phyloP scores from a whole-genome alignment of 1,284 basidiomycete species.

The Wallemia mellicola region DNA sequence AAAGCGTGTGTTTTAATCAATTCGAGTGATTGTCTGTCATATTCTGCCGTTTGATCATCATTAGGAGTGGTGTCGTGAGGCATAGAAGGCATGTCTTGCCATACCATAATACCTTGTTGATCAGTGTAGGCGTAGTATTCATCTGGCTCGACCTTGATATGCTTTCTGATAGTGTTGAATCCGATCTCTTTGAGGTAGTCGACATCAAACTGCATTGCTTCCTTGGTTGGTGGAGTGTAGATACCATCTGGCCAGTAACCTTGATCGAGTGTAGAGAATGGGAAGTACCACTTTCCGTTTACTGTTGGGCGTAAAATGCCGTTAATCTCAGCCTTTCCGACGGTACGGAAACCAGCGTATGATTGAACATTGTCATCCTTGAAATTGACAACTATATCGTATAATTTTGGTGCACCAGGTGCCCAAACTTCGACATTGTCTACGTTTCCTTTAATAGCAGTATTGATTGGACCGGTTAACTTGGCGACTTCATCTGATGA shows the following conservation, averaged over 20 bases:
- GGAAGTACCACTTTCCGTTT: constrained; percentile 5
- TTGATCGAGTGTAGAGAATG: constrained; percentile 4
- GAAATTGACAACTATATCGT: constrained; percentile 3
- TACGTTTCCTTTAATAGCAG: constrained; percentile 1
- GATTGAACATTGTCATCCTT: constrained; percentile 3
- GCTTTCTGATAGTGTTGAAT: constrained; percentile 5
- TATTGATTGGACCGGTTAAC: neutral
- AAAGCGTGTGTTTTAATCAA: neutral
- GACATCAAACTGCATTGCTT: constrained; percentile 5
- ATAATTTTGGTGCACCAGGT: constrained; percentile 3
- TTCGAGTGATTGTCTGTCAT: neutral
- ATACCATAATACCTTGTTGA: constrained; percentile 4
- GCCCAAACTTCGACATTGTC: constrained; percentile 5
- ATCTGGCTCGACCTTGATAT: constrained; percentile 5
- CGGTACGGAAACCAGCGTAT: constrained; percentile 5
- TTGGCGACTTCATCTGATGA: neutral
- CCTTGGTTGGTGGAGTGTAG: constrained; percentile 4
- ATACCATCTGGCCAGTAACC: constrained; percentile 6
- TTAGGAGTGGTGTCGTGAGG: neutral
- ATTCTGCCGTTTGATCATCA: neutral
- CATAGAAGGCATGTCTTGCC: constrained; percentile 2
- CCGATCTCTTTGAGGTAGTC: constrained; percentile 3
- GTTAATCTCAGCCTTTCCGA: constrained; percentile 3
- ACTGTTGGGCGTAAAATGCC: constrained; percentile 3
- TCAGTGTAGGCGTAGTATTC: constrained; percentile 4